Evolutionary conservation across 163 green algal species (phyloP), one percentile per base, ranked within the genome.

Genomic region (Chlamydomonas reinhardtii): DNA sequence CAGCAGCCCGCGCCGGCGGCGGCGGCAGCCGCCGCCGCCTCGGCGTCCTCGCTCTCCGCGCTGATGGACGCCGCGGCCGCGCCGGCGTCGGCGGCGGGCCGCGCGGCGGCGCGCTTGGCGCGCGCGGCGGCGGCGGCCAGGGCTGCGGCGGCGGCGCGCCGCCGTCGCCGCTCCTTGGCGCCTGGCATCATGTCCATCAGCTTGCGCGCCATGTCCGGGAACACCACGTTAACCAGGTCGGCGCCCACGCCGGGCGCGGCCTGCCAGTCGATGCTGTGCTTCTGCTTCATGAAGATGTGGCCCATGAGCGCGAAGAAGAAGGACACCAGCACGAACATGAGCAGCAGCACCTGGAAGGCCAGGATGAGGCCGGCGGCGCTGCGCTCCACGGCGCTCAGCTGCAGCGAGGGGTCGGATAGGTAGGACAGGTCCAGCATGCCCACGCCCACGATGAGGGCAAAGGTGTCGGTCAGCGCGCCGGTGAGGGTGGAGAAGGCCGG

Each of bases 281-380:
- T 87, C 20, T 81, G 61, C 61, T 74, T 81, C 61, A 87, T 59
- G 61, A 87, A 87, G 54, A 77, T 69, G 4, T 56, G n/a, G 22
- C 17, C 20, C 72, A 87, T 68, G 39, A 37, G 64, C 0, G 82
- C 82, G 59, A 87, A 81, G 72, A 87, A 82, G 37, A 82, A 87
- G 82, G n/a, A 76, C 61, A 82, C 39, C 2, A 87, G 71, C 72
- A 87, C 61, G 37, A 70, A 76, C 2, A 81, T 32, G 37, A 87
- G 4, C 35, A 87, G 39, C 59, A 82, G 39, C 11, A 87, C n/a
- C 72, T 87, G 74, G 22, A 27, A 54, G 0, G 48, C 22, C 22
- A 87, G 20, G 34, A 87, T 69, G 2, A 66, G 54, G 0, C 27
- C 61, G 0, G 22, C n/a, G 11, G 61, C 71, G 20, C 69, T 31